These are phyloP conservation scores for Crinitomyces ghanaensis DNA, from an alignment of 805 yeast species.

Conservation along the genomic window DNA sequence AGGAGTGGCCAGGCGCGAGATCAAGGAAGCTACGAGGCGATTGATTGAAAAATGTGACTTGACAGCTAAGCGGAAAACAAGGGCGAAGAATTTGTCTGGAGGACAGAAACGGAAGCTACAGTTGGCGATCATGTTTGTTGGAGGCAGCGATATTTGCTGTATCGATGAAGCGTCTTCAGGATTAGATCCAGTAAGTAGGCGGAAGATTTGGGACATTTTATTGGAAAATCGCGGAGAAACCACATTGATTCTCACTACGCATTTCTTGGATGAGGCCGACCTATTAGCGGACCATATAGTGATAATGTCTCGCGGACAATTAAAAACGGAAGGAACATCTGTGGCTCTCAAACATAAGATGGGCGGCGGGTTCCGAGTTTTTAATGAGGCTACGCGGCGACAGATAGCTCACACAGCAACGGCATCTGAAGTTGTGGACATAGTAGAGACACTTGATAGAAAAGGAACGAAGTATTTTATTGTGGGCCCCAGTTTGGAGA, in stretches of 20 bases:
- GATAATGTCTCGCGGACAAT: constrained; percentile 24
- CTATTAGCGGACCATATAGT: constrained; percentile 26
- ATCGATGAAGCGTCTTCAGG: constrained; percentile 31
- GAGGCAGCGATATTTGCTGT: constrained; percentile 26
- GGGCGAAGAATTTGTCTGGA: constrained; percentile 22
- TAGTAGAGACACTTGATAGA: constrained; percentile 16
- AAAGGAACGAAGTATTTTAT: constrained; percentile 19
- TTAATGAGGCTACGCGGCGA: constrained; percentile 7
- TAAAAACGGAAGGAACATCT: constrained; percentile 25
- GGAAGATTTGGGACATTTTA: constrained; percentile 28
- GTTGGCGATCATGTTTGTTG: constrained; percentile 27
- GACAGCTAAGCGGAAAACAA: constrained; percentile 15
- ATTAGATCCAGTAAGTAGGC: constrained; percentile 26
- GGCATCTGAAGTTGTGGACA: constrained; percentile 19
- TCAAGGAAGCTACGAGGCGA: constrained; percentile 11
- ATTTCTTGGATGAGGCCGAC: constrained; percentile 29
- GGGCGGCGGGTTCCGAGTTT: constrained; percentile 25
- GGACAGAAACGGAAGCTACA: constrained; percentile 29
- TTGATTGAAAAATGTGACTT: constrained; percentile 24
- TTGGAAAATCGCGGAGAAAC: constrained; percentile 21
- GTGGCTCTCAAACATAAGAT: constrained; percentile 24
- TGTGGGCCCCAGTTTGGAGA: constrained; percentile 27
- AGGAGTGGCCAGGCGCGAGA: constrained; percentile 15
- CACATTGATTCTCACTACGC: constrained; percentile 25
- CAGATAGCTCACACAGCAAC: constrained; percentile 4